Conservation (phyloP, 371 early-diverging fungal genomes). For the Edhazardia aedis region DNA sequence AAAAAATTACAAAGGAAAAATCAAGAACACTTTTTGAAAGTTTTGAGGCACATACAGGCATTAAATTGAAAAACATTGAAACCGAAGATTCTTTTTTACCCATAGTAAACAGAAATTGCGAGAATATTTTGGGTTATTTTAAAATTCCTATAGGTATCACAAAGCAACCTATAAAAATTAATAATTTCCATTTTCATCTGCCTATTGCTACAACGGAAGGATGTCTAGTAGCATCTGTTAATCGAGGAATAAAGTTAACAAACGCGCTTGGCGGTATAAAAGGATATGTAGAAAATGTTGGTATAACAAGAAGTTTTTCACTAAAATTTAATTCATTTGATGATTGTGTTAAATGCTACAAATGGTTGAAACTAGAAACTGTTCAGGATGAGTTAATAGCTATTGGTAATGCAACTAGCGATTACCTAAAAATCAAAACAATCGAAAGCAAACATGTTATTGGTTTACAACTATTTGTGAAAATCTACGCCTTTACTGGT, state of each 20-base stretch:
- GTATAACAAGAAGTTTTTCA: slow-evolving; percentile 76
- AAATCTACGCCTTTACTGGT: slow-evolving; percentile 58
- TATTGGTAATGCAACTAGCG: slow-evolving; percentile 10
- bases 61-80: too few relatives aligned
- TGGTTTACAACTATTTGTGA: slow-evolving; percentile 9
- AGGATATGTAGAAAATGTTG: slow-evolving; percentile 55
- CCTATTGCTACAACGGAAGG: slow-evolving; percentile 93
- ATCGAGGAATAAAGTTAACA: slow-evolving; percentile 81
- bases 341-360: slow-evolving; percentile 48
- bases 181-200: slow-evolving; percentile 55
- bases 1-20: too few relatives aligned
- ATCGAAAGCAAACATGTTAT: slow-evolving; percentile 13
- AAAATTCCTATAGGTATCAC: slow-evolving; percentile 62
- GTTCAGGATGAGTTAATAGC: slow-evolving; percentile 1
- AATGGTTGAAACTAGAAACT: slow-evolving; percentile 6
- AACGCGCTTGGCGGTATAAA: slow-evolving; percentile 61
- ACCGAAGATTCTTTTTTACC: slow-evolving; percentile 59
- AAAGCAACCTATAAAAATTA: slow-evolving; percentile 7
- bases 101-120: slow-evolving; percentile 72
- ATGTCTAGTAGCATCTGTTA: slow-evolving; percentile 68
- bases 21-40: too few relatives aligned
- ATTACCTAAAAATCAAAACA: slow-evolving; percentile 10
- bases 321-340: slow-evolving; percentile 56
- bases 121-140: slow-evolving; percentile 77
- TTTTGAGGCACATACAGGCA: too few relatives aligned